Percentiles rank a stretch among this genome's conserved stretches.
phyloP scores from a whole-genome alignment of 192 early-diverging fungal genomes.

The Linnemannia zychae region DNA sequence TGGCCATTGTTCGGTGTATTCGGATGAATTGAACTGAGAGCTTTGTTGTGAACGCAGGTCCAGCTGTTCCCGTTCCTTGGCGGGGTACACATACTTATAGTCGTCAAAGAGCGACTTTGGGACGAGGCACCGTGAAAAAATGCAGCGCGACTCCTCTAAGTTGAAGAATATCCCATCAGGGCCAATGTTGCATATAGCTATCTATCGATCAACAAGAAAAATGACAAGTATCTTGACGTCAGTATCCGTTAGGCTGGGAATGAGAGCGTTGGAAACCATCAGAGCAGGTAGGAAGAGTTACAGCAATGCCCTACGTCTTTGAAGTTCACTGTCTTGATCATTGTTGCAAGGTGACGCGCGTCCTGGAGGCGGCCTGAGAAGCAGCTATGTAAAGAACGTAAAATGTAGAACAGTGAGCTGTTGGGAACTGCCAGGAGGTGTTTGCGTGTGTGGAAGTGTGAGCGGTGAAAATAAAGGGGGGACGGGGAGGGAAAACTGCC shows the following conservation, averaged over 20 bases:
- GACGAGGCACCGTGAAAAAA: conserved; percentile 40
- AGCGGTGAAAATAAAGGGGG: neutral
- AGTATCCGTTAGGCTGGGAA: neutral
- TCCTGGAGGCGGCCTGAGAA: conserved; percentile 39
- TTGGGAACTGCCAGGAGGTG: neutral
- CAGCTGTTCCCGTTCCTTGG: neutral
- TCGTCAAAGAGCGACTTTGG: conserved; percentile 44
- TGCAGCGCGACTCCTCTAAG: conserved; percentile 48
- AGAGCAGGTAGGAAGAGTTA: neutral
- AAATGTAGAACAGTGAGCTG: neutral
- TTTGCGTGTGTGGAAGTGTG: neutral
- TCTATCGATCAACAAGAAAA: conserved; percentile 16
- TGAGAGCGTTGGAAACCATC: neutral
- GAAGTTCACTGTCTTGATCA: conserved; percentile 45
- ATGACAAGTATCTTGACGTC: too few species aligned
- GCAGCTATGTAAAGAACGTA: conserved; percentile 2
- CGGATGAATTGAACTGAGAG: neutral
- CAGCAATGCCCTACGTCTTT: conserved; percentile 37
- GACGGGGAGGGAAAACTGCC: neutral
- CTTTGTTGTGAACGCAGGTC: neutral
- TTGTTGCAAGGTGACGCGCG: conserved; percentile 34
- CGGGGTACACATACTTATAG: conserved; percentile 18
- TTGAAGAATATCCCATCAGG: conserved; percentile 31
- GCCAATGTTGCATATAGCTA: conserved; percentile 34
- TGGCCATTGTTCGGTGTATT: conserved; percentile 21